Base-by-base conservation (phyloP, 768 basidiomycete species). In the Psilocybe cubensis region DNA sequence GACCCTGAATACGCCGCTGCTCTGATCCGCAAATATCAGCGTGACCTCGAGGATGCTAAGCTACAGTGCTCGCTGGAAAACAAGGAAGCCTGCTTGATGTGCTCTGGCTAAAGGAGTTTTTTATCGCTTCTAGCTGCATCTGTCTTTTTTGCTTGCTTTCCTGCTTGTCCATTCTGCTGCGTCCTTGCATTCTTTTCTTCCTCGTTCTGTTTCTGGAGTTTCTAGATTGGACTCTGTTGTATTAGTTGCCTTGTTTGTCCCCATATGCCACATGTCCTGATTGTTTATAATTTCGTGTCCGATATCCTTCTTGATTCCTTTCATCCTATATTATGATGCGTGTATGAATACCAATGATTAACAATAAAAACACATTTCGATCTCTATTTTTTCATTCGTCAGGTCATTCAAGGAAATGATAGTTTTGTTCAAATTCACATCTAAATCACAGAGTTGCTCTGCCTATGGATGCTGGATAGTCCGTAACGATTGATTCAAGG, bases 71-170 rank as follows among this genome's bases (percentile, higher is more conserved):
- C 91, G 60, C 64, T 96, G 47, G 94, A 96, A 72, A 96, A 96
- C 75, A 95, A 95, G 79, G 94, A 96, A 53, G 92, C 91, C 1
- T 96, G 94, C 68, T 65, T 94, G 70, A 95, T 95, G 92, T 94
- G 92, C 76, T 93, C 91, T 58, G 90, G 88, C 53, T 92, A 71
- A 83, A 46, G 17, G 18, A 27, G 12, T 20, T 14, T 43, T 33
- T 50, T 11, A 5, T 27, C 46, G 4, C 20, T 58, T 46, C 52
- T 14, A 24, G n/a, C 18, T 50, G 21, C 40, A 24, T 40, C 11
- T n/a, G 35, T 35, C 18, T 33, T 44, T 54, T 51, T 40, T 14
- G 33, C 17, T 29, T 52, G 29, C 25, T 51, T 41, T 54, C 29
- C 58, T 42, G 58, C 27, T 38, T 38, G 35, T 38, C 12, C 35